Evolutionary conservation across 2,329 filamentous ascomycete species (phyloP).

Genomic region (Paraphoma sp.): DNA sequence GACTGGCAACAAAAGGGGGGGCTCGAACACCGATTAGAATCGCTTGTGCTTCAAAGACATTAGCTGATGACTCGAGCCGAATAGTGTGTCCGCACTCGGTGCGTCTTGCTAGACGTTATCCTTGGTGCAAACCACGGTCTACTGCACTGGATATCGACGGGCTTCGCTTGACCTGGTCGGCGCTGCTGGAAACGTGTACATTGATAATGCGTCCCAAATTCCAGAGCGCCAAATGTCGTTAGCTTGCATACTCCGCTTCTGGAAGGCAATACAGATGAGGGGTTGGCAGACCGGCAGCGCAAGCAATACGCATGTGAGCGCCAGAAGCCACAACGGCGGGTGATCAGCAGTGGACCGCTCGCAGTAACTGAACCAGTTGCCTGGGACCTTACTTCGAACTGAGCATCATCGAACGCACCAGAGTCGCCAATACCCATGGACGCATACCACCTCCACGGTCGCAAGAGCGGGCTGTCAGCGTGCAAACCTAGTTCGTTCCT

Average conservation of each 20-base stretch:
- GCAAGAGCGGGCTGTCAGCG: background rate
- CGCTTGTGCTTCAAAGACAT: conserved; percentile 24
- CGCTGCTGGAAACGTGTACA: background rate
- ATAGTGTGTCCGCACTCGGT: background rate
- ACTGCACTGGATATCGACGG: background rate
- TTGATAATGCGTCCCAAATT: background rate
- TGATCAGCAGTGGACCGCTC: conserved; percentile 33
- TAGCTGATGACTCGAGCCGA: background rate
- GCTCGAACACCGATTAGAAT: conserved; percentile 14
- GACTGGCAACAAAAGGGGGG: conserved; percentile 10
- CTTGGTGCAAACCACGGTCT: background rate
- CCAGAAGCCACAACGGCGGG: conserved; percentile 45
- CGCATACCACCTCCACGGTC: background rate
- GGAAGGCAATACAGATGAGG: conserved; percentile 28
- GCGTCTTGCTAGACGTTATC: background rate
- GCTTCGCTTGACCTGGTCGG: conserved; percentile 6
- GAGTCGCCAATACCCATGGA: background rate
- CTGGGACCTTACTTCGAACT: background rate
- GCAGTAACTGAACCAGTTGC: background rate
- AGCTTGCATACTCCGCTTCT: conserved; percentile 28
- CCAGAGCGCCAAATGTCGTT: conserved; percentile 1
- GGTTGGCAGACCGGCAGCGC: conserved; percentile 10
- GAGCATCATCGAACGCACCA: background rate
- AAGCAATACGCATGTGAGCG: conserved; percentile 27
- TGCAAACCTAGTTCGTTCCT: background rate